Base-by-base conservation (phyloP, 345 rosid species). In the Acer saccharum region DNA sequence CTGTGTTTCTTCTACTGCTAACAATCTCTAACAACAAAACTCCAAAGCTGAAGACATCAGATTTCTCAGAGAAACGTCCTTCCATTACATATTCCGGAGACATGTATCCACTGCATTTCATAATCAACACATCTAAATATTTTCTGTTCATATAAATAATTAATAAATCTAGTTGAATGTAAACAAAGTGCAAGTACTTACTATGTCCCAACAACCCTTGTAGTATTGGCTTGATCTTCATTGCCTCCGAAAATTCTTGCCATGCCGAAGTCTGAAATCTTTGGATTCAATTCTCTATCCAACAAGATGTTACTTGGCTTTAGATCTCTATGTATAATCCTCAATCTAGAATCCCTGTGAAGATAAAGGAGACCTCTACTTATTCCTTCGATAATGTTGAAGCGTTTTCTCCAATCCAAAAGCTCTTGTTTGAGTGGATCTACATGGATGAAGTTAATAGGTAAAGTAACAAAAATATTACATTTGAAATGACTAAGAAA, bases 181-280 rank as follows among this genome's bases (percentile, higher is more conserved):
- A 18, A 39, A n/a, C 11, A 8, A 25, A 62, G 6, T 14, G 21
- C 11, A 43, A 20, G 13, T 8, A 75, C 86, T 82, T 60, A 89
- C 89, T 83, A 86, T 68, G 88, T 87, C 17, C 87, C 92, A 3
- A 84, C 88, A 68, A 87, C 84, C 44, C 86, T 85, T 68, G n/a
- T 63, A 3, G 90, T 89, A 21, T 83, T 82, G 29, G 85, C 89
- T 74, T 84, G 86, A 83, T 82, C 77, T 75, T 87, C 81, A 52
- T 84, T 81, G 11, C 17, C 77, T n/a, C 61, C 69, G 32, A 86
- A 86, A 78, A 86, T 76, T 75, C 80, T 80, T 0, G 89, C 92
- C 77, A 81, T 84, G 10, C 86, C 89, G 10, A 89, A 89, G 60
- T 84, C 90, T n/a, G 83, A 84, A 75, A 89, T 89, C 14, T 80